Evolutionary conservation across 2,329 filamentous ascomycete species (phyloP).

Genomic region (Trichophyton simii): DNA sequence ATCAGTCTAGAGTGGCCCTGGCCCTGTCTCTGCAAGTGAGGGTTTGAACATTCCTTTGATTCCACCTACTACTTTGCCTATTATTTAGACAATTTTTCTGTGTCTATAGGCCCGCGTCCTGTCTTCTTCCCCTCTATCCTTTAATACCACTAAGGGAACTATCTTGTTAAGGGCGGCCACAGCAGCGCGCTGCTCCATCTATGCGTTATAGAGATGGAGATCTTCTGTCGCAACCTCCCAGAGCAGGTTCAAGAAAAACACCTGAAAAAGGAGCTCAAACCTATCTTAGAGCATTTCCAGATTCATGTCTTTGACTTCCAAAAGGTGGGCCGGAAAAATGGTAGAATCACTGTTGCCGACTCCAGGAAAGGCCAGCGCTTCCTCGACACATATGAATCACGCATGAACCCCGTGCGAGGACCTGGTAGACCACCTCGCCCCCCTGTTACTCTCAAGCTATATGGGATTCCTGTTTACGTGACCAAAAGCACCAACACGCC

Average conservation of each 20-base stretch:
- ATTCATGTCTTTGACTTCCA: conserved; percentile 17
- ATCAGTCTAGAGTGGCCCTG: neutral
- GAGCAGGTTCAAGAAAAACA: conserved; percentile 14
- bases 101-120: neutral
- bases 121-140: neutral
- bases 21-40: neutral
- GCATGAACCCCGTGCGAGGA: neutral
- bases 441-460: conserved; percentile 12
- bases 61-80: neutral
- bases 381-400: conserved; percentile 13
- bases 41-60: neutral
- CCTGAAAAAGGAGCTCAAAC: conserved; percentile 15
- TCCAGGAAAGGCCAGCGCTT: conserved; percentile 12
- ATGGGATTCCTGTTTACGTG: conserved; percentile 13
- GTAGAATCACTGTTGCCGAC: conserved; percentile 17
- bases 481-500: conserved; percentile 12
- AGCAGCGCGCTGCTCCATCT: neutral
- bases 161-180: neutral
- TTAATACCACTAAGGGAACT: neutral
- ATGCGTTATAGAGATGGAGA: conserved; percentile 14
- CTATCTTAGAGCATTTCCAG: conserved; percentile 13
- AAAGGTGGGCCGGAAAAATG: conserved; percentile 14
- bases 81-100: neutral
- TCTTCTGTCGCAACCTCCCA: conserved; percentile 19
- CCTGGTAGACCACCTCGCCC: neutral